These are phyloP conservation scores for Emmonsiellopsis sp. DNA, from an alignment of 2,329 filamentous ascomycete species.

Conservation along the genomic window DNA sequence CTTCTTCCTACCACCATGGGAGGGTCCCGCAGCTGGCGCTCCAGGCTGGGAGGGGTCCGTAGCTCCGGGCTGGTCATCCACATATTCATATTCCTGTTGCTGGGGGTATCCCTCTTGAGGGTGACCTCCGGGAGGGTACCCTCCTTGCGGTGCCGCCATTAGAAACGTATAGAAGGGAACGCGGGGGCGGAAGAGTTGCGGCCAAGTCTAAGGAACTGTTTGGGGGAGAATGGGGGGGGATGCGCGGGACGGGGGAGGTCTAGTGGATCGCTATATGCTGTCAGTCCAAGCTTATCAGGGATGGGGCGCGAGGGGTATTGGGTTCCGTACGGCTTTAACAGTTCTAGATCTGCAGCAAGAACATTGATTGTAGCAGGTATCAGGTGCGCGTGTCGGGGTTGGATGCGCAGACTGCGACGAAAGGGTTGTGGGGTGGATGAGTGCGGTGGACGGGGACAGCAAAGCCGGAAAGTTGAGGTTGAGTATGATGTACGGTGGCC, in stretches of 20 bases:
- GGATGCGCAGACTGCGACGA: neutral
- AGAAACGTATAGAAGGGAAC: slow-evolving; percentile 5
- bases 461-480: neutral
- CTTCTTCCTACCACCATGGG: slow-evolving; percentile 57
- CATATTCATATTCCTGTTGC: slow-evolving; percentile 30
- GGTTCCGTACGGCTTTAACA: neutral
- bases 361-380: neutral
- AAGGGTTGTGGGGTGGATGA: neutral
- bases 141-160: slow-evolving; percentile 46
- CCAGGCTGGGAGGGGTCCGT: slow-evolving; percentile 21
- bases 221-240: neutral
- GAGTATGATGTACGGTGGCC: slow-evolving; percentile 7
- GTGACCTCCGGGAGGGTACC: slow-evolving; percentile 36
- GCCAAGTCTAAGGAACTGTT: neutral
- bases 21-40: slow-evolving; percentile 12
- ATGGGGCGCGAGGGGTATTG: neutral
- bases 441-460: neutral
- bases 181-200: neutral
- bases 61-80: slow-evolving; percentile 25
- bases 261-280: neutral
- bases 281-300: slow-evolving; percentile 1
- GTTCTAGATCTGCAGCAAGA: neutral
- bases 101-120: slow-evolving; percentile 39
- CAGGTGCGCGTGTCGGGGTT: neutral
- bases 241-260: neutral